These are phyloP conservation scores for cucumber (Cucumis sativus) DNA, from an alignment of 306 rosid species.

Conservation along the genomic window DNA sequence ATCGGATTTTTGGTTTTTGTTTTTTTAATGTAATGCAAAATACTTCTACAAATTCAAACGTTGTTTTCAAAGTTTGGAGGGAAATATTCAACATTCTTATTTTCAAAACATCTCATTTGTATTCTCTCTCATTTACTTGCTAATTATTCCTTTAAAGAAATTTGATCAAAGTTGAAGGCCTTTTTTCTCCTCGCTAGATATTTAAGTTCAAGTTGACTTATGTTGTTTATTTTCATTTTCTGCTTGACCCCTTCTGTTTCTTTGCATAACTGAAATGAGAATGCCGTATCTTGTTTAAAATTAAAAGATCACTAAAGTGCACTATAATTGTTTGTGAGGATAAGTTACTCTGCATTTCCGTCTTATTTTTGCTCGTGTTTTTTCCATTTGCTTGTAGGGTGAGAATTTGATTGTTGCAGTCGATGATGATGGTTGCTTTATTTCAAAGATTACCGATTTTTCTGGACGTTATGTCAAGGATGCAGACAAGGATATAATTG, in stretches of 20 bases:
- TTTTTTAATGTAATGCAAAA: neutral
- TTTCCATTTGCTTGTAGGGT: constrained; percentile 39
- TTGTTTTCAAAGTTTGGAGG: neutral
- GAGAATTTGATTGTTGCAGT: constrained; percentile 76
- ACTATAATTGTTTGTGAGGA: neutral
- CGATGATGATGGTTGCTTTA: constrained; percentile 97
- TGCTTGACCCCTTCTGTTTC: neutral
- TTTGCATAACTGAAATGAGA: neutral
- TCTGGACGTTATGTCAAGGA: constrained; percentile 75
- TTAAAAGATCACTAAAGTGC: neutral
- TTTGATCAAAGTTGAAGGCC: neutral
- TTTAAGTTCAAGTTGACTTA: neutral
- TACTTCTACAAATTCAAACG: neutral
- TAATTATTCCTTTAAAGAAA: neutral
- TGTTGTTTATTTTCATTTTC: neutral
- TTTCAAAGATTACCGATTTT: constrained; percentile 52
- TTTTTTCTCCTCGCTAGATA: neutral
- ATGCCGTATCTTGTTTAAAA: neutral
- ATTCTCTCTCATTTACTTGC: neutral
- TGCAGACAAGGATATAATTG: constrained; percentile 77
- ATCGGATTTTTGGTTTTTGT: neutral
- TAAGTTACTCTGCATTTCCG: neutral
- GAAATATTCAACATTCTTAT: neutral
- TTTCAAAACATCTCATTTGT: neutral
- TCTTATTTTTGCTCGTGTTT: constrained; percentile 3